Percentiles rank a stretch among this genome's conserved stretches.
Conservation (phyloP, 2,329 filamentous ascomycete genomes). For the Colletotrichum tropicicola region DNA sequence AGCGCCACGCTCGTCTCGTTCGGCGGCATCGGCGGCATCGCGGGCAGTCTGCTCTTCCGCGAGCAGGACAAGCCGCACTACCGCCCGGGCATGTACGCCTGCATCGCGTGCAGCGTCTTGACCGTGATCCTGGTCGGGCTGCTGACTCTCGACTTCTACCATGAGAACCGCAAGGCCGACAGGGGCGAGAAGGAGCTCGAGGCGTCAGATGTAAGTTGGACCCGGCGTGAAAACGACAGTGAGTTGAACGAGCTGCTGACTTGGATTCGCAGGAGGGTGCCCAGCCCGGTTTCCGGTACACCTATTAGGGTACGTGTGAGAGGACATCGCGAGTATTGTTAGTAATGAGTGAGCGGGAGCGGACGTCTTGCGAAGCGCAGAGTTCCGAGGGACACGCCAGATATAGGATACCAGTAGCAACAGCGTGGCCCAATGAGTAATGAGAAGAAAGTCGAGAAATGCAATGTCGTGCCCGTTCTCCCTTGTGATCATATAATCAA, state of each 20-base stretch:
- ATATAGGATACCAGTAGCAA: background rate
- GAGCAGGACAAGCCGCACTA: conserved; percentile 62
- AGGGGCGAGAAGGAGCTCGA: conserved; percentile 62
- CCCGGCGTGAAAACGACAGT: background rate
- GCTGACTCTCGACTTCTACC: conserved; percentile 50
- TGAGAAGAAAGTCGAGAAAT: background rate
- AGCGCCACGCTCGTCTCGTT: conserved; percentile 80
- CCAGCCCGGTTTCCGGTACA: conserved; percentile 44
- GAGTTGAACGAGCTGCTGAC: background rate
- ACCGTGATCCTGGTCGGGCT: conserved; percentile 54
- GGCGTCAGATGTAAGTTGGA: conserved; percentile 54
- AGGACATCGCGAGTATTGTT: conserved; percentile 2
- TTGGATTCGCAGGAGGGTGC: conserved; percentile 25
- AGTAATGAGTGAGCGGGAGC: background rate
- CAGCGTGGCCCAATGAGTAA: conserved; percentile 5
- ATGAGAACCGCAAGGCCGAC: conserved; percentile 60
- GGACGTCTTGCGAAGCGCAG: background rate
- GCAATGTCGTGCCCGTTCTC: background rate
- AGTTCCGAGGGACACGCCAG: background rate
- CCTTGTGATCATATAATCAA: background rate
- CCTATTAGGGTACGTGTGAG: conserved; percentile 34
- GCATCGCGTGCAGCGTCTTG: conserved; percentile 59
- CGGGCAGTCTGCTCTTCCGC: conserved; percentile 77
- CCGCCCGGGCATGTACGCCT: conserved; percentile 63
- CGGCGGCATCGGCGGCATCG: conserved; percentile 82